Conservation (phyloP, 2,329 filamentous ascomycete genomes). For the Colletotrichum sublineola region DNA sequence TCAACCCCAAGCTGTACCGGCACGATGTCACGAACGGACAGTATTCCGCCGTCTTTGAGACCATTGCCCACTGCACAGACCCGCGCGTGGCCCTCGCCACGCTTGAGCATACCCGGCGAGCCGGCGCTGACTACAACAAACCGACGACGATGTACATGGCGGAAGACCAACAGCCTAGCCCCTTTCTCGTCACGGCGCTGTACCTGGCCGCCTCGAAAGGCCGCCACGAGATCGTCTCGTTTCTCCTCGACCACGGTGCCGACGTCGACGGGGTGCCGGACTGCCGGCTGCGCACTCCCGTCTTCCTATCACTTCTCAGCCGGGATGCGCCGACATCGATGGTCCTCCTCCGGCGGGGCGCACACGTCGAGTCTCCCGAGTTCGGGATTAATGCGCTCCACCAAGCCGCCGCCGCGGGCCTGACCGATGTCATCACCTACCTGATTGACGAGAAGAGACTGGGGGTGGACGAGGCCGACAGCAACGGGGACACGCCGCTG, state of each 20-base stretch:
- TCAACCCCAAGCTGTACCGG: constrained; percentile 11
- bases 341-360: neutral
- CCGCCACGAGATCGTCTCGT: no score
- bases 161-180: no score
- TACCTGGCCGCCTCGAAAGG: no score
- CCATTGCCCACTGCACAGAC: neutral
- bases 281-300: neutral
- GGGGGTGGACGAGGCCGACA: neutral
- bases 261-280: neutral
- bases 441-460: constrained; percentile 4
- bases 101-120: no score
- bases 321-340: neutral
- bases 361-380: neutral
- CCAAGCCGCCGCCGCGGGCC: neutral
- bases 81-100: neutral
- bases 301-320: constrained; percentile 5
- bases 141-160: no score
- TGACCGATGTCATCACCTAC: constrained; percentile 5
- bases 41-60: constrained; percentile 6
- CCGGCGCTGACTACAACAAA: constrained; percentile 11
- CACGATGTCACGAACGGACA: neutral
- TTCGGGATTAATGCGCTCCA: neutral
- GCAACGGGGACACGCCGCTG: neutral
- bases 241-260: neutral
- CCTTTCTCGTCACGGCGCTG: no score